phyloP scores from a whole-genome alignment of 1,139 yeast genomes.

The Zhuliangozyma blackwelliae region DNA sequence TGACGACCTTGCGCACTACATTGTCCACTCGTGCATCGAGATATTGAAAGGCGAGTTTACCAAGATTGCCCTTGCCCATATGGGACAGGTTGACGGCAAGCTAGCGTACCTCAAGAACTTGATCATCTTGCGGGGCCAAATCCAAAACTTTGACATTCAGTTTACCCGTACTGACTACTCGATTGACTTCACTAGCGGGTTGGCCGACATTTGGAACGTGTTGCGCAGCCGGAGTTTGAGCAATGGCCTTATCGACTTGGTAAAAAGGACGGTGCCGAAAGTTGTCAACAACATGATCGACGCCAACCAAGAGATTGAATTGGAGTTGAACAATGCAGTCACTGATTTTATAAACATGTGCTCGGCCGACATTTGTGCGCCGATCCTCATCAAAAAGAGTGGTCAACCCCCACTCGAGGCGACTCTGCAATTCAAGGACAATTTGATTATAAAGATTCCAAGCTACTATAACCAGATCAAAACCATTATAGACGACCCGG shows the following conservation, averaged over 20 bases:
- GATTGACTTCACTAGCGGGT: slow-evolving; percentile 73
- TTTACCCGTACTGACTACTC: slow-evolving; percentile 66
- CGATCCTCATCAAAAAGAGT: slow-evolving; percentile 17
- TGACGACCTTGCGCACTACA: slow-evolving; percentile 85
- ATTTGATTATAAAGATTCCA: slow-evolving; percentile 51
- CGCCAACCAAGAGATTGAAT: slow-evolving; percentile 72
- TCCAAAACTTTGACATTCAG: slow-evolving; percentile 78
- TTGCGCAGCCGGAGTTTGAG: slow-evolving; percentile 35
- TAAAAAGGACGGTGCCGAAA: slow-evolving; percentile 70
- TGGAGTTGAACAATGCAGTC: slow-evolving; percentile 67
- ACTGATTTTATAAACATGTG: slow-evolving; percentile 53
- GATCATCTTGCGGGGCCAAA: slow-evolving; percentile 63
- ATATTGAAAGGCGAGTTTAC: slow-evolving; percentile 53
- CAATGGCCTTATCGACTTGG: slow-evolving; percentile 52
- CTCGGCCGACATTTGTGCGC: slow-evolving; percentile 31
- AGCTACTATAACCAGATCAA: slow-evolving; percentile 49
- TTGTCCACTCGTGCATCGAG: slow-evolving; percentile 72
- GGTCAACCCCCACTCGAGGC: slow-evolving; percentile 24
- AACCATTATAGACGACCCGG: slow-evolving; percentile 39
- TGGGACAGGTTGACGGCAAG: slow-evolving; percentile 52
- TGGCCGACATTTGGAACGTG: slow-evolving; percentile 52
- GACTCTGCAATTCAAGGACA: slow-evolving; percentile 38
- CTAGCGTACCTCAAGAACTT: slow-evolving; percentile 71
- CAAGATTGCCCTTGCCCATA: slow-evolving; percentile 33
- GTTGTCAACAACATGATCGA: slow-evolving; percentile 85